Base-by-base conservation (phyloP, 345 rosid species). In the Passiflora organensis region DNA sequence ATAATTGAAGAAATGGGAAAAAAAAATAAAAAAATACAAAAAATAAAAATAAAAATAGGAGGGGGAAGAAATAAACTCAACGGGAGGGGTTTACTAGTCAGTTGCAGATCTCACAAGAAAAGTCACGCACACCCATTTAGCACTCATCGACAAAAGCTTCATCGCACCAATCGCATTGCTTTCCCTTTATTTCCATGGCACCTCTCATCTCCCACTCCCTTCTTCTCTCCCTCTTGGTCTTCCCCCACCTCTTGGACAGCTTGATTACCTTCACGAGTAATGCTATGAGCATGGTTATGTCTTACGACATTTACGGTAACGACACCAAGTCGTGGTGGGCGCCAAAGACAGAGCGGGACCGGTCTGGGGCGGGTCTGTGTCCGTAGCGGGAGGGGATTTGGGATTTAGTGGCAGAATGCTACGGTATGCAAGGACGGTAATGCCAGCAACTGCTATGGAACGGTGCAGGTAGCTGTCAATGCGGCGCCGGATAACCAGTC, bases 381-480 rank as follows among this genome's bases (percentile, higher is more conserved):
- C 6, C 67, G 56, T 15, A 59, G 48, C 4, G 53, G 53, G 14
- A 66, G 59, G 0, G 62, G 48, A 37, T 62, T 55, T 13, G 34
- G 48, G 1, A 69, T 48, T 64, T 75, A 50, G 68, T 56, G 71
- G 77, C 69, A 63, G 78, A n/a, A 81, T 63, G 96, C 59, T 6
- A 86, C 85, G 63, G 96, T 88, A 54, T 84, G 98, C 44, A 74
- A 77, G 67, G 77, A 37, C 60, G 78, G 72, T 5, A 60, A 70
- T 10, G 20, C 13, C 4, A 9, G 32, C 21, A 66, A 49, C 24
- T 68, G 80, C 32, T 81, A 79, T 67, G 72, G 72, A 62, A 79
- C 80, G 68, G 85, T 91, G 56, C 93, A 84, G 62, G 95, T 72
- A 1, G 98, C 96, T 43, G 96, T 91, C 4, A 68, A 86, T 23